phyloP scores from a whole-genome alignment of 2,329 filamentous ascomycete genomes.

The Diaporthe velutina region DNA sequence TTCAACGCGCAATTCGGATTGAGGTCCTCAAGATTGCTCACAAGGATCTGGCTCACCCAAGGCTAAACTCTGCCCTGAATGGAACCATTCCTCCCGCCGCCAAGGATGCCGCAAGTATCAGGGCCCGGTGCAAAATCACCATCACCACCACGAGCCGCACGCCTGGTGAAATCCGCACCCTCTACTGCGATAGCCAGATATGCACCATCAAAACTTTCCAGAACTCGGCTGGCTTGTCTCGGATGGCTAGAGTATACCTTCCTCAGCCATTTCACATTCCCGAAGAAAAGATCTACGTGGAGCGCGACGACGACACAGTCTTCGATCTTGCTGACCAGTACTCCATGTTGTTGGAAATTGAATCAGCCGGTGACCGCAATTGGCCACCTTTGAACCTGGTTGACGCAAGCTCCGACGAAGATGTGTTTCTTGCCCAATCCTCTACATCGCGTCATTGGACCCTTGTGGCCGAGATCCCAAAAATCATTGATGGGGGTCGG shows the following conservation, averaged over 20 bases:
- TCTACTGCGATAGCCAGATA: constrained; percentile 67
- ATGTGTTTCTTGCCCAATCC: constrained; percentile 44
- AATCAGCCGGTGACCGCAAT: constrained; percentile 60
- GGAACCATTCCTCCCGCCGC: constrained; percentile 51
- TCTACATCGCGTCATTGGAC: constrained; percentile 51
- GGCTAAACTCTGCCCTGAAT: constrained; percentile 51
- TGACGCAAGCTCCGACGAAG: constrained; percentile 44
- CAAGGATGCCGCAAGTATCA: constrained; percentile 51
- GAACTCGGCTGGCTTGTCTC: constrained; percentile 59
- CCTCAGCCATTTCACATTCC: constrained; percentile 65
- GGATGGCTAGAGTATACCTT: constrained; percentile 62
- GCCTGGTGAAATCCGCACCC: constrained; percentile 54
- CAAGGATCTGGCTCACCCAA: constrained; percentile 58
- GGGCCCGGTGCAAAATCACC: constrained; percentile 58
- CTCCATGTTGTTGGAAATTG: constrained; percentile 64
- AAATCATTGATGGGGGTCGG: constrained; percentile 55
- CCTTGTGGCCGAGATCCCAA: constrained; percentile 56
- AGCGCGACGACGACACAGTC: constrained; percentile 59
- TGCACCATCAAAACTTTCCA: constrained; percentile 66
- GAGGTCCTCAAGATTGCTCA: constrained; percentile 67
- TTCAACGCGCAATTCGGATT: constrained; percentile 61
- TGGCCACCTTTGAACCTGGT: constrained; percentile 66
- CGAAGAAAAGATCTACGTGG: constrained; percentile 63
- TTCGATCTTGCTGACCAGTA: constrained; percentile 65
- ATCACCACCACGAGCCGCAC: constrained; percentile 50